phyloP scores from a whole-genome alignment of 225 moss, liverwort and hornwort genomes.

The Polytrichum formosum region DNA sequence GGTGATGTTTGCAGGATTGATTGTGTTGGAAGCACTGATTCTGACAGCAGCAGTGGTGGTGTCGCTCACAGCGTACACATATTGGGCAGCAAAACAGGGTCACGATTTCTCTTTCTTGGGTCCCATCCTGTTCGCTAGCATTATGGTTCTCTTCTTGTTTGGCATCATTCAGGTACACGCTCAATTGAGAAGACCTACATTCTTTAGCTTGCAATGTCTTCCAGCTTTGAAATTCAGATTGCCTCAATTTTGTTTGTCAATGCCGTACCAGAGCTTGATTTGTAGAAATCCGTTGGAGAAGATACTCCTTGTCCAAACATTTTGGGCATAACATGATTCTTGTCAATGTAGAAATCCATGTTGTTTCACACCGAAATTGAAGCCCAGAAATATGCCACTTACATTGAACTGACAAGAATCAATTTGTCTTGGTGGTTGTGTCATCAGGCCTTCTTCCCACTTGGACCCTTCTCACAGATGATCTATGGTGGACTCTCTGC shows the following conservation, averaged over 20 bases:
- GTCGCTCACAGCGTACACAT: conserved; percentile 51
- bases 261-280: too few relatives aligned
- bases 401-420: too few relatives aligned
- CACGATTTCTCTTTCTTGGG: conserved; percentile 61
- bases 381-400: not conserved
- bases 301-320: too few relatives aligned
- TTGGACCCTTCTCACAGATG: conserved; percentile 68
- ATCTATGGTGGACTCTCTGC: conserved; percentile 81
- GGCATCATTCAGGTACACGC: conserved; percentile 48
- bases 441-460: conserved; percentile 61
- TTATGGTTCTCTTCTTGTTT: conserved; percentile 38
- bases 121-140: conserved; percentile 43
- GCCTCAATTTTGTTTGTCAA: too few relatives aligned
- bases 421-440: not conserved
- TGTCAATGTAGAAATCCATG: not conserved
- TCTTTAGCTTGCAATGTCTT: too few relatives aligned
- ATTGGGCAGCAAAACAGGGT: conserved; percentile 49
- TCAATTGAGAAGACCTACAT: too few relatives aligned
- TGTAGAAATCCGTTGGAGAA: too few relatives aligned
- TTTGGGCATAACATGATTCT: too few relatives aligned
- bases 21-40: conserved; percentile 52
- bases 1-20: conserved; percentile 25
- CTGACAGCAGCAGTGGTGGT: conserved; percentile 47
- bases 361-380: not conserved
- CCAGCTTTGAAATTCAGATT: too few relatives aligned